Percentiles rank a stretch among this genome's conserved stretches.
Evolutionary conservation across 2,329 filamentous ascomycete genomes (phyloP).

Genomic region (Aspergillus felis): DNA sequence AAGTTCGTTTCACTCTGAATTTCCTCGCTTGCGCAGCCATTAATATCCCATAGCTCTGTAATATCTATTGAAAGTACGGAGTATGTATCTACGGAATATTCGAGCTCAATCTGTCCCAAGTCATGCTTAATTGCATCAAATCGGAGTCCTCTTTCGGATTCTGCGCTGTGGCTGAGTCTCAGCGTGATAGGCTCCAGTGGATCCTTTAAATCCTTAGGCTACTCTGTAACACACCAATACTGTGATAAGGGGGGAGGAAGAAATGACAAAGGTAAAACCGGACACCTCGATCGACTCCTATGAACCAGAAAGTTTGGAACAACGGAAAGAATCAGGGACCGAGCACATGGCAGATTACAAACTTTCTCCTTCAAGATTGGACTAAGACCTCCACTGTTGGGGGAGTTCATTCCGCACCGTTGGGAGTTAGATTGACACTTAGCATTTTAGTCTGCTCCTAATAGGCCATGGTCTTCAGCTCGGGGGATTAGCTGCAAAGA

Average conservation of each 20-base stretch:
- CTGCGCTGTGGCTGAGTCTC: neutral
- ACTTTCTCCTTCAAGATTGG: neutral
- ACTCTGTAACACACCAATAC: neutral
- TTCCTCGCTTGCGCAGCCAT: neutral
- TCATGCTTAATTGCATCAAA: neutral
- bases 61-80: neutral
- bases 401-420: constrained; percentile 19
- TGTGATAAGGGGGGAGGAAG: neutral
- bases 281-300: neutral
- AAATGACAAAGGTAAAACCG: neutral
- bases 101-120: neutral
- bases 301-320: neutral
- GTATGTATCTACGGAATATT: neutral
- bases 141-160: neutral
- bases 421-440: constrained; percentile 5
- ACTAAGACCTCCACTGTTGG: constrained; percentile 8
- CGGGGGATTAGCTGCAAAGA: neutral
- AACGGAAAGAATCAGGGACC: neutral
- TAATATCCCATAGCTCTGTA: neutral
- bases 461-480: neutral
- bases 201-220: neutral
- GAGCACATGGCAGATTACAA: neutral
- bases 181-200: neutral
- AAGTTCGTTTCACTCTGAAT: neutral
- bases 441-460: neutral